Conservation (phyloP, 2,329 filamentous ascomycete species). For the Alternaria sp. region DNA sequence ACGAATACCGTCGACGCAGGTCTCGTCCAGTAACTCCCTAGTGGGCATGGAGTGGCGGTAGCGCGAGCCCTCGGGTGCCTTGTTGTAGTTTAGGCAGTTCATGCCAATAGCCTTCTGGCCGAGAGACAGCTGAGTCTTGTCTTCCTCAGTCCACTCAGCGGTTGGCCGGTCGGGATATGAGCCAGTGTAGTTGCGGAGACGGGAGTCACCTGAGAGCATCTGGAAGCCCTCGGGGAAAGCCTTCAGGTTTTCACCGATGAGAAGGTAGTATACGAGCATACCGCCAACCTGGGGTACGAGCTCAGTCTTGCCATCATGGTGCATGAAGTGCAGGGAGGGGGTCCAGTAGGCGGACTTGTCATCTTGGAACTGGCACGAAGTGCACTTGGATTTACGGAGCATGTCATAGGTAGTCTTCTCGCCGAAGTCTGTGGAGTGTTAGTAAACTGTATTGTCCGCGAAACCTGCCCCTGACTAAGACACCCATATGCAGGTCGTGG, state of each 20-base stretch:
- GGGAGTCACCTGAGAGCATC: conserved; percentile 73
- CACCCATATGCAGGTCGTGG: neutral
- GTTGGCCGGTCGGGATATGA: conserved; percentile 73
- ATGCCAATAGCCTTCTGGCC: conserved; percentile 86
- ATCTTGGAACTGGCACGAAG: conserved; percentile 65
- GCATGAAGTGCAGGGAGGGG: conserved; percentile 73
- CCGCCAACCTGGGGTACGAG: conserved; percentile 67
- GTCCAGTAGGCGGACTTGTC: conserved; percentile 60
- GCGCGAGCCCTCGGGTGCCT: conserved; percentile 72
- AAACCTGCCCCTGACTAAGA: conserved; percentile 35
- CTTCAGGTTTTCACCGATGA: conserved; percentile 73
- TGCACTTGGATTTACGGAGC: conserved; percentile 71
- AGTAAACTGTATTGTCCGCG: conserved; percentile 28
- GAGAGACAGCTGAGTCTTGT: conserved; percentile 74
- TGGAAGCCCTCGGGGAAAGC: conserved; percentile 76
- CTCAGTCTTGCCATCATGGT: conserved; percentile 69
- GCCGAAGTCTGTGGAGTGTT: conserved; percentile 60
- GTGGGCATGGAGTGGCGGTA: conserved; percentile 83
- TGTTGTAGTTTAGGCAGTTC: conserved; percentile 89
- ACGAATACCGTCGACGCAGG: conserved; percentile 82
- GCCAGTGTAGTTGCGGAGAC: conserved; percentile 61
- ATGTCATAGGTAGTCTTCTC: conserved; percentile 68
- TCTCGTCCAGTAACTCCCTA: conserved; percentile 79
- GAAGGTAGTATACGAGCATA: conserved; percentile 76
- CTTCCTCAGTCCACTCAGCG: conserved; percentile 71